Evolutionary conservation across 2,329 filamentous ascomycete genomes (phyloP).

Genomic region (Hypoxylon sp.): DNA sequence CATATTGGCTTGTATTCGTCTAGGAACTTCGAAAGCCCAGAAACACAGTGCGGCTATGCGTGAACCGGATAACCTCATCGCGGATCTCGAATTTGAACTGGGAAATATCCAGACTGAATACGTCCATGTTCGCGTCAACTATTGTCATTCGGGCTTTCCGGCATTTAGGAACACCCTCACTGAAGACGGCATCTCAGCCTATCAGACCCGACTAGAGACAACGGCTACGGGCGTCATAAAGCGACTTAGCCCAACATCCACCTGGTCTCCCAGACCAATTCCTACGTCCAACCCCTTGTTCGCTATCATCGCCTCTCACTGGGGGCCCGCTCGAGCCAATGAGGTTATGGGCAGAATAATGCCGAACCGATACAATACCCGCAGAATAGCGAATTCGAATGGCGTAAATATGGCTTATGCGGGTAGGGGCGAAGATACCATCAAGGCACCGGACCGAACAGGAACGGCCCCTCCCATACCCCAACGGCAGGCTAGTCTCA

Average conservation of each 20-base stretch:
- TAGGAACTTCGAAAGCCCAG: constrained; percentile 49
- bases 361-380: constrained; percentile 29
- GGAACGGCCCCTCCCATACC: constrained; percentile 38
- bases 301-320: constrained; percentile 64
- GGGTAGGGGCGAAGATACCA: constrained; percentile 5
- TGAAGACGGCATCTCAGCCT: constrained; percentile 55
- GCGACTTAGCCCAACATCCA: constrained; percentile 63
- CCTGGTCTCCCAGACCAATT: constrained; percentile 65
- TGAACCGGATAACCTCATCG: constrained; percentile 69
- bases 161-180: constrained; percentile 48
- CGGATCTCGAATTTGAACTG: constrained; percentile 71
- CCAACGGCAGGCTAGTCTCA: constrained; percentile 38
- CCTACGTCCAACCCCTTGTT: constrained; percentile 59
- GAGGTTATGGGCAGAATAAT: constrained; percentile 59
- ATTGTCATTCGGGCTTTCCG: constrained; percentile 70
- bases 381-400: constrained; percentile 11
- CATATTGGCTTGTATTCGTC: constrained; percentile 63
- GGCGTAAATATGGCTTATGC: not conserved
- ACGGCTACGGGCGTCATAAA: constrained; percentile 66
- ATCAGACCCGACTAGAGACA: constrained; percentile 68
- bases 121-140: constrained; percentile 66
- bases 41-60: constrained; percentile 53
- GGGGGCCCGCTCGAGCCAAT: constrained; percentile 62
- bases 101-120: constrained; percentile 65
- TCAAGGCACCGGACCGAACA: constrained; percentile 5